A percentile compares a stretch with the other conserved stretches of the same genome.
phyloP scores from a whole-genome alignment of 2,329 filamentous ascomycete genomes.

The Ilyonectria robusta region DNA sequence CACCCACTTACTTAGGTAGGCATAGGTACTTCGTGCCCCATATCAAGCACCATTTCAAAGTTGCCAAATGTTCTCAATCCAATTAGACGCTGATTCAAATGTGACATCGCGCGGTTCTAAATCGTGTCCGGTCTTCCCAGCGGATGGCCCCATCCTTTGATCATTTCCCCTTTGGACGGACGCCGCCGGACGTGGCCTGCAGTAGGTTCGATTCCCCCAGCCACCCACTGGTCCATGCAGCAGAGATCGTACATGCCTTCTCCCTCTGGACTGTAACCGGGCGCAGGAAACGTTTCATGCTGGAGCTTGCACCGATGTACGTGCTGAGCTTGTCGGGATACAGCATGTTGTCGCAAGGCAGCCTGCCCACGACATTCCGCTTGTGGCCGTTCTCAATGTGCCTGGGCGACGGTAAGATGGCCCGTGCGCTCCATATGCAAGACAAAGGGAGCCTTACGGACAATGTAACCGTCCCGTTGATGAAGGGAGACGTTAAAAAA shows the following conservation, averaged over 20 bases:
- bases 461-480: slow-evolving; percentile 13
- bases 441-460: slow-evolving; percentile 4
- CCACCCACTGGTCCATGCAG: slow-evolving; percentile 1
- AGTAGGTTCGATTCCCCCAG: neutral
- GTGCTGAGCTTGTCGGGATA: slow-evolving; percentile 18
- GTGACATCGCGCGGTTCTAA: too few relatives aligned
- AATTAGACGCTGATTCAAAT: slow-evolving; percentile 32
- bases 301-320: slow-evolving; percentile 3
- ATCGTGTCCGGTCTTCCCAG: too few relatives aligned
- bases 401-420: slow-evolving; percentile 15
- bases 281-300: slow-evolving; percentile 9
- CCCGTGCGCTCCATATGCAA: slow-evolving; percentile 18
- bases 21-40: neutral
- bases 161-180: slow-evolving; percentile 21
- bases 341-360: slow-evolving; percentile 32
- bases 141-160: slow-evolving; percentile 26
- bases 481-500: neutral
- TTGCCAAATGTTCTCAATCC: slow-evolving; percentile 34
- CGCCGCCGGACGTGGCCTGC: slow-evolving; percentile 24
- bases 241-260: neutral
- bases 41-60: slow-evolving; percentile 1
- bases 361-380: slow-evolving; percentile 19
- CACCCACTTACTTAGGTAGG: neutral
- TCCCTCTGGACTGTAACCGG: slow-evolving; percentile 19
- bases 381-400: slow-evolving; percentile 18